Evolutionary conservation across 2,329 filamentous ascomycete genomes (phyloP), one percentile per base, ranked within the genome.

Genomic region (Epichloe glyceriae): DNA sequence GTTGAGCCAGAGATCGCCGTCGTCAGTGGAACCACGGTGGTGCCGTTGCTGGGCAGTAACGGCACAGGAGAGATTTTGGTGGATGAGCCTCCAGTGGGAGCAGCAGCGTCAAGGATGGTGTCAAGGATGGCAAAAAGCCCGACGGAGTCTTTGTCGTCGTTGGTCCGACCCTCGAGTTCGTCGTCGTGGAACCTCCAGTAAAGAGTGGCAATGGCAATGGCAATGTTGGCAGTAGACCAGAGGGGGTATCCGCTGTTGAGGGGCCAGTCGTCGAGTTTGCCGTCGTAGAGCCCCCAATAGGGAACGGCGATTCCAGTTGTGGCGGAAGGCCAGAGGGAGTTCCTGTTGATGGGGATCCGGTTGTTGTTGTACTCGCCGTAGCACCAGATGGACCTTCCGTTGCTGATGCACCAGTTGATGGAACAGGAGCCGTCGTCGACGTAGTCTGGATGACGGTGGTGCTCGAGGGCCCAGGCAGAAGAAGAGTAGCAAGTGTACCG

Each of bases 401-500:
- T 19, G 47, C 30, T 1, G 40, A 20, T 5, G 35, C 26, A 10
- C 35, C 49, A 30, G 15, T 49, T 19, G 44, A 20, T 22, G 34
- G 35, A 30, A 40, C 34, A 30, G 49, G 5, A 15, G n/a, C 5
- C 12, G 52, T 50, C 26, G 51, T 49, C 46, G 35, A 26, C 17
- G 17, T 2, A 3, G 35, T 41, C 38, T 49, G 17, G 14, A 10
- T 42, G 14, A 33, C 19, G 59, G 59, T 15, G 22, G 35, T 17
- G 8, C 54, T 53, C 20, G 49, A 46, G 7, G 53, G 47, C 15
- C 17, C 52, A 33, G 56, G 56, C 30, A 60, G 43, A 17, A 60
- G 41, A 5, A 51, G 57, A 35, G 50, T 53, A 26, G 62, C 19
- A 26, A 58, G 38, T 11, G 59, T 57, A 11, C 52, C 44, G n/a